Conservation (phyloP, 371 early-diverging fungal species). For the Mucor saturninus region DNA sequence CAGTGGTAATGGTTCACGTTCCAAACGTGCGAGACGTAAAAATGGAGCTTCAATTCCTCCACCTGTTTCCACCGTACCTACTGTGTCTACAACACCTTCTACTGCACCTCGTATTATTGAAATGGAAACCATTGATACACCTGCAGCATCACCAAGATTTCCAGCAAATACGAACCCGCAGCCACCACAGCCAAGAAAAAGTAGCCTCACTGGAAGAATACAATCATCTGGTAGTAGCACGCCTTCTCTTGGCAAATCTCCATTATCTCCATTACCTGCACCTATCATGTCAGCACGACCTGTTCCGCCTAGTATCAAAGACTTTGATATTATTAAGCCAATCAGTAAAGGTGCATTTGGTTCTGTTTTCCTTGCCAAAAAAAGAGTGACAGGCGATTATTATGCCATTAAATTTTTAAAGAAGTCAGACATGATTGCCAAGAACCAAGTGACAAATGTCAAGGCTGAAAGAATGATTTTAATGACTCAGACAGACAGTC, state of each 20-base stretch:
- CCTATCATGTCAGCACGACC: constrained; percentile 46
- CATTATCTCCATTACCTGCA: constrained; percentile 56
- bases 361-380: constrained; percentile 86
- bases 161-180: neutral
- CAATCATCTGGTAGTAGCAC: constrained; percentile 11
- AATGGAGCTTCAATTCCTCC: constrained; percentile 4
- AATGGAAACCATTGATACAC: constrained; percentile 50
- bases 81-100: neutral
- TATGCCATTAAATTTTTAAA: constrained; percentile 90
- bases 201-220: constrained; percentile 3
- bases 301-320: constrained; percentile 78
- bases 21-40: constrained; percentile 3
- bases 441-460: constrained; percentile 91
- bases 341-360: constrained; percentile 94
- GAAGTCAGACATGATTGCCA: constrained; percentile 91
- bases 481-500: constrained; percentile 84
- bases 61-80: neutral
- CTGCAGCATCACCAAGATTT: constrained; percentile 38
- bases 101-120: constrained; percentile 33
- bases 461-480: constrained; percentile 89
- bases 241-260: constrained; percentile 34
- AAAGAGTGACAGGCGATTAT: constrained; percentile 83
- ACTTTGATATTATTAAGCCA: constrained; percentile 92
- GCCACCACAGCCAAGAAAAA: constrained; percentile 1
- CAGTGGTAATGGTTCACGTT: constrained; percentile 3